Evolutionary conservation across 2,329 filamentous ascomycete species (phyloP), one percentile per base, ranked within the genome.

Genomic region (Pezicula neosporulosa): DNA sequence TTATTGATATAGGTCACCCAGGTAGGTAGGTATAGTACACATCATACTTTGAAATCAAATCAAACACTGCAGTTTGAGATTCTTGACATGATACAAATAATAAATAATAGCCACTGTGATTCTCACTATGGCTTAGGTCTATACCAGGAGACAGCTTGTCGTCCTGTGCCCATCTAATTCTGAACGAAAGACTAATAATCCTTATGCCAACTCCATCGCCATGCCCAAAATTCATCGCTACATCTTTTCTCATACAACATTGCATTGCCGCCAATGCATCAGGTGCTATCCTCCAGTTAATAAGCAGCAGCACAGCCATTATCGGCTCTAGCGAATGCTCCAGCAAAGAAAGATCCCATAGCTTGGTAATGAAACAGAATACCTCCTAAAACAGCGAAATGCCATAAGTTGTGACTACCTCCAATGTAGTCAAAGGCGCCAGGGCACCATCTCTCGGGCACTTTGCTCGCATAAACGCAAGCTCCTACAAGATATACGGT

Each of bases 321-420:
- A 36, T 60, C 54, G 0, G 87, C 87, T 53, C 87, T 80, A 58
- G 77, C 71, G 70, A 93, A 93, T 10, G 89, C 89, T 38, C 79
- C 80, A 4, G 87, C 79, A 65, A 99, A 99, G 70, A 99, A 94
- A 50, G 91, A 82, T 70, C 97, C 89, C 93, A 99, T 97, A 16
- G 94, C 94, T 19, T 81, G 80, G 72, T 97, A 99, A 70, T 99
- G 94, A 68, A 96, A 97, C n/a, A 97, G 71, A 52, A 99, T 99
- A 10, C 94, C 94, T 15, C 92, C 90, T 27, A 99, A 75, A 10
- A 99, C 94, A 7, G 94, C 94, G 33, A 96, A 72, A 70, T 99
- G 94, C 94, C 94, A 99, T 52, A 99, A 84, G 70, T 99, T 99
- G 72, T 99, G 94, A 68, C 90, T 95, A 43, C 90, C 92, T 37